These are phyloP conservation scores for Penicillium griseofulvum DNA, from an alignment of 2,329 filamentous ascomycete species.

Conservation along the genomic window DNA sequence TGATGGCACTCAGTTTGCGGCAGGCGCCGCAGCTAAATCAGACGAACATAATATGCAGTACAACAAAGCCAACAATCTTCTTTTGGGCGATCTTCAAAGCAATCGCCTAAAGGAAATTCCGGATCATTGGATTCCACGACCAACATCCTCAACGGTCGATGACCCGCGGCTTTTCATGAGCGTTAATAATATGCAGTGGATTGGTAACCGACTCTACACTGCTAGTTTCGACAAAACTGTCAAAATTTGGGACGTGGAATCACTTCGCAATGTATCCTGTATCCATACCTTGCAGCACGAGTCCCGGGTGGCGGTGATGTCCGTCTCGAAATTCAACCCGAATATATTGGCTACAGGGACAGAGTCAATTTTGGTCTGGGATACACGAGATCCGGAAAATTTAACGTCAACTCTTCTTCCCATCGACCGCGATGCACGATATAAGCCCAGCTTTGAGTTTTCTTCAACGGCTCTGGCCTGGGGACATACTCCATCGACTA, in stretches of 20 bases:
- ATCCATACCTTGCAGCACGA: constrained; percentile 44
- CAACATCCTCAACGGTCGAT: constrained; percentile 43
- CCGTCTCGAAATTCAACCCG: constrained; percentile 40
- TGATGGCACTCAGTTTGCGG: constrained; percentile 55
- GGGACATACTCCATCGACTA: constrained; percentile 41
- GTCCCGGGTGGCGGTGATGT: constrained; percentile 52
- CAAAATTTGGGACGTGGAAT: constrained; percentile 54
- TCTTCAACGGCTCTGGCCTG: constrained; percentile 50
- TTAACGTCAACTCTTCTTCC: constrained; percentile 29
- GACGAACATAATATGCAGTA: constrained; percentile 60
- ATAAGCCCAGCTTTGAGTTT: constrained; percentile 35
- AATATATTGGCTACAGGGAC: constrained; percentile 51
- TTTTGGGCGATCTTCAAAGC: constrained; percentile 49
- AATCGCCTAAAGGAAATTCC: constrained; percentile 52
- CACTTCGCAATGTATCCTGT: constrained; percentile 28
- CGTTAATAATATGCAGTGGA: constrained; percentile 55
- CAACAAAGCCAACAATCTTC: constrained; percentile 57
- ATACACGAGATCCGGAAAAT: constrained; percentile 28
- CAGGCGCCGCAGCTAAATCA: constrained; percentile 56
- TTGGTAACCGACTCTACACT: constrained; percentile 49
- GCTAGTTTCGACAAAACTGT: constrained; percentile 56
- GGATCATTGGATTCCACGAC: constrained; percentile 50
- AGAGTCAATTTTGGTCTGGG: constrained; percentile 39
- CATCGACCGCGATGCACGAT: constrained; percentile 18
- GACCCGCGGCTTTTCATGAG: constrained; percentile 57